A percentile compares a stretch with the other conserved stretches of the same genome.
Evolutionary conservation across 2,329 filamentous ascomycete species (phyloP).

Genomic region (Calonectria pseudoreteaudii): DNA sequence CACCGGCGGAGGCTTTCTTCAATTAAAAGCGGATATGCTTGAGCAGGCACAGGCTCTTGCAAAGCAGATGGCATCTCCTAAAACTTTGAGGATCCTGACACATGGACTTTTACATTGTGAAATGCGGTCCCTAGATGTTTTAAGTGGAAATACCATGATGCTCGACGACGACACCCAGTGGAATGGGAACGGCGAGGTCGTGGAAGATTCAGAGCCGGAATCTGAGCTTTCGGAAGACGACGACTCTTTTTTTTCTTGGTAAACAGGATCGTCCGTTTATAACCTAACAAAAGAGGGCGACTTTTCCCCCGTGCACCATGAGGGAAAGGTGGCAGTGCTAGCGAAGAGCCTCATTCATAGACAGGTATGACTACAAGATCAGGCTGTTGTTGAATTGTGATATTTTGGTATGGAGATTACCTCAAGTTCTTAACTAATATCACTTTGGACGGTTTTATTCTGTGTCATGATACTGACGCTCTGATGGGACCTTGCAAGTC

Average conservation of each 20-base stretch:
- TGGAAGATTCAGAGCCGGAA: constrained; percentile 23
- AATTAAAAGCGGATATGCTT: constrained; percentile 29
- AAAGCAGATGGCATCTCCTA: constrained; percentile 26
- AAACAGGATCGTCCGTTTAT: neutral
- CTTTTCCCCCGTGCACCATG: neutral
- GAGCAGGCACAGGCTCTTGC: constrained; percentile 30
- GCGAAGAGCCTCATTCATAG: neutral
- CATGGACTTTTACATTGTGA: constrained; percentile 28
- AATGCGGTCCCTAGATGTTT: constrained; percentile 29
- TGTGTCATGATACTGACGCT: neutral
- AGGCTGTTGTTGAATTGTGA: neutral
- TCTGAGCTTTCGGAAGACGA: constrained; percentile 15
- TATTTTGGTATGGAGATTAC: neutral
- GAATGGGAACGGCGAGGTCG: constrained; percentile 32
- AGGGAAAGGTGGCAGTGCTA: neutral
- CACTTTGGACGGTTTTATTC: too few relatives aligned
- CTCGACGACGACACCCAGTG: constrained; percentile 29
- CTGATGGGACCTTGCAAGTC: neutral
- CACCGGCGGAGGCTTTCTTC: constrained; percentile 9
- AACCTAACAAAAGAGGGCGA: neutral
- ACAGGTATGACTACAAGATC: neutral
- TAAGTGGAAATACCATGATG: constrained; percentile 34
- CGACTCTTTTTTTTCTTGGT: neutral
- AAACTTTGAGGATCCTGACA: constrained; percentile 30
- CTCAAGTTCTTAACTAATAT: neutral